Evolutionary conservation across 2,329 filamentous ascomycete species (phyloP), one percentile per base, ranked within the genome.

Genomic region (Dendryphion nanum): DNA sequence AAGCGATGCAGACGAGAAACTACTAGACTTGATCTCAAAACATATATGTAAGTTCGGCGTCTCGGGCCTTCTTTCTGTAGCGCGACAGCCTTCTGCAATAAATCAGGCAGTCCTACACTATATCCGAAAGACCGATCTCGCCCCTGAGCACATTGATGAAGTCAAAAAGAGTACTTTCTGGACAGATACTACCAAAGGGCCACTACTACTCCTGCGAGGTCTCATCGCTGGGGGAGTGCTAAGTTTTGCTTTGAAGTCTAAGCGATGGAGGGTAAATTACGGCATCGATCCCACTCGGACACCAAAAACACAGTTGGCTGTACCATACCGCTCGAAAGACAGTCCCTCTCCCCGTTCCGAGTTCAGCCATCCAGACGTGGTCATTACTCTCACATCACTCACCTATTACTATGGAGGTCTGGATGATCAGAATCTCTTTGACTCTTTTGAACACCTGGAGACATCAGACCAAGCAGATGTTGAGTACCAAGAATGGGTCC

Each of bases 311-410:
- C 37, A 44, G n/a, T 52, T 65, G 3, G 63, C 59, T 0, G 84
- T 88, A 0, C 84, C 84, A 0, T 88, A 75, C 33, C 71, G 77
- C 8, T 80, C 81, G 0, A 86, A 88, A 40, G 84, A 83, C 2
- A 68, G 74, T 0, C 83, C 84, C 0, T 76, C 74, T 0, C 74
- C 78, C 0, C 72, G 78, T 5, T 77, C 82, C 0, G 83, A 88
- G 48, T 88, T 77, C 53, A 79, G 81, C 0, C 83, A 89, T 45
- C 81, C 83, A 0, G 77, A 89, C 48, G 80, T 85, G 0, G 72
- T 78, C 0, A 82, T 88, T 2, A 21, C 81, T 0, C 67, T 89
- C 2, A 88, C 83, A 0, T 81, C 77, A 10, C 62, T 89, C 0
- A 73, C 76, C 0, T 86, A 84, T 49, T 89, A 89, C 49, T 83